Base-by-base conservation (phyloP, 257 asterid genomes). In the Solanum dulcamara region DNA sequence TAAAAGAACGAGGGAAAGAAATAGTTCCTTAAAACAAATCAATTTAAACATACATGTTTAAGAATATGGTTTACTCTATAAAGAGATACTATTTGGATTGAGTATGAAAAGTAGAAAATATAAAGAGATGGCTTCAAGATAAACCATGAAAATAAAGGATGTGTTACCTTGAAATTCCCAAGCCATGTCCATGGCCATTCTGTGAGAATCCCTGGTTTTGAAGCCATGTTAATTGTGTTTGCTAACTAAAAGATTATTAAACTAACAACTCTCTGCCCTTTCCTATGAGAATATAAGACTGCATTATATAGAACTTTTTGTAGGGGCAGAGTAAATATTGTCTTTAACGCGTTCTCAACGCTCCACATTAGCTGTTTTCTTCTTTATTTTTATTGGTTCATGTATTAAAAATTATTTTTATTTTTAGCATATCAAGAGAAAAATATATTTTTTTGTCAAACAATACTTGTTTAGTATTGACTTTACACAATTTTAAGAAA, bases 131-230 rank as follows among this genome's bases (percentile, higher is more conserved):
- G 24, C 9, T 5, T 14, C 17, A 3, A 46, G 6, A 22, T 32
- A 64, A 64, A 32, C 10, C 37, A 28, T 22, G 50, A 20, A 22
- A 72, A 40, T 15, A 15, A 60, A 81, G 28, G 75, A 44, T 40
- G 13, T 38, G 28, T 57, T 7, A 89, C 92, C 92, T 89, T 89
- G 83, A 89, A 89, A 85, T 64, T 88, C 30, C 92, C 92, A 35
- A 89, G 92, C 40, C 87, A 84, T 9, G 89, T 80, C 92, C 92
- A 89, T 59, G 92, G 92, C 92, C 92, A 89, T 7, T 89, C 87
- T 38, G 86, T 86, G 37, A 88, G 89, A 38, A 89, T 40, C 32
- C 92, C 90, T 18, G 92, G 92, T 75, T 59, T 89, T 12, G 92
- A 77, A 86, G 92, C 92, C 92, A 89, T 66, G 82, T 8, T 75